phyloP scores from a whole-genome alignment of 2,329 filamentous ascomycete genomes.

The Penicillium sp. region DNA sequence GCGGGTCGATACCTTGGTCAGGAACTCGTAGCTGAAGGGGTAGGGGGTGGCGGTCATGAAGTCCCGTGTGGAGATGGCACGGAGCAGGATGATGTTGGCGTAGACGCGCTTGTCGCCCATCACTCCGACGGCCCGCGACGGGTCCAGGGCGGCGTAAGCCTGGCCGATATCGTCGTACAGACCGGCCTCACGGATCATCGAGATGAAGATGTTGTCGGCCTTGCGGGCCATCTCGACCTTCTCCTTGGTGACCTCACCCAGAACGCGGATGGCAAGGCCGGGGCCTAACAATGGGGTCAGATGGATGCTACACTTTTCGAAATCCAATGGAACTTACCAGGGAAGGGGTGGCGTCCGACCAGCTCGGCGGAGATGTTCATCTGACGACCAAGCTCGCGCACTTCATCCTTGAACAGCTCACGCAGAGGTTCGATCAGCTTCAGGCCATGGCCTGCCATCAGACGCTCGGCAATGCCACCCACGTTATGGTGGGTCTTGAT shows the following conservation, averaged over 20 bases:
- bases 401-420: constrained; percentile 80
- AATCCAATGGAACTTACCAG: constrained; percentile 9
- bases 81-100: constrained; percentile 40
- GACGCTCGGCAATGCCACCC: constrained; percentile 54
- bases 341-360: constrained; percentile 69
- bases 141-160: constrained; percentile 64
- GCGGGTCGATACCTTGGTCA: constrained; percentile 57
- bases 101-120: constrained; percentile 61
- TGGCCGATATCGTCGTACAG: constrained; percentile 58
- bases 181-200: constrained; percentile 42
- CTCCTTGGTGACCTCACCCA: constrained; percentile 78
- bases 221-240: constrained; percentile 65
- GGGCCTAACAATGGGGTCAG: constrained; percentile 46
- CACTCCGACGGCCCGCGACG: constrained; percentile 56
- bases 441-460: constrained; percentile 43
- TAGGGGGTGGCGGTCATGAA: constrained; percentile 73
- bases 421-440: constrained; percentile 67
- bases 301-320: constrained; percentile 26
- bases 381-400: constrained; percentile 62
- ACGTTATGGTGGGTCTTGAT: constrained; percentile 68
- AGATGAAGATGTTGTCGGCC: constrained; percentile 46
- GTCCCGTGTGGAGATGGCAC: constrained; percentile 54
- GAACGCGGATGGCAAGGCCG: constrained; percentile 69
- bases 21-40: constrained; percentile 59
- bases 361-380: constrained; percentile 69